Conservation (phyloP, 225 moss, liverwort and hornwort genomes). For the Bryum argenteum region DNA sequence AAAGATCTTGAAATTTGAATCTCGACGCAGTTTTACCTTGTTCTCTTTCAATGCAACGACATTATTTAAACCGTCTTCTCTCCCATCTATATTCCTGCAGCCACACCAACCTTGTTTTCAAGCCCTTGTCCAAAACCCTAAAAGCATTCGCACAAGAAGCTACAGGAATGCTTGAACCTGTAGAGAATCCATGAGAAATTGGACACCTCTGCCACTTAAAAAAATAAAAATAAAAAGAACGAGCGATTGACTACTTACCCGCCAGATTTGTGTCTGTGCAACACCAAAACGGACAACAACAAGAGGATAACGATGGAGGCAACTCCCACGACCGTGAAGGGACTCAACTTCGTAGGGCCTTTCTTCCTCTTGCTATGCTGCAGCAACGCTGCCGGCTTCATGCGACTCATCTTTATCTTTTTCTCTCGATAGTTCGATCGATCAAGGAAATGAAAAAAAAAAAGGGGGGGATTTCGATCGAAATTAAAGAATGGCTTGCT, state of each 20-base stretch:
- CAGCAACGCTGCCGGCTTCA: constrained; percentile 80
- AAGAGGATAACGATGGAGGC: constrained; percentile 53
- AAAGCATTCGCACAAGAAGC: neutral
- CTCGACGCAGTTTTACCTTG: constrained; percentile 31
- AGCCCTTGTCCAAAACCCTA: constrained; percentile 2
- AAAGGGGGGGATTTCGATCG: neutral
- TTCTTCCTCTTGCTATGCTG: constrained; percentile 91
- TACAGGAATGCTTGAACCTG: too few species aligned
- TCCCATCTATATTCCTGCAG: constrained; percentile 49
- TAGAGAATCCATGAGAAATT: too few species aligned
- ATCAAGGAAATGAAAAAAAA: neutral
- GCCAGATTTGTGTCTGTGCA: constrained; percentile 53
- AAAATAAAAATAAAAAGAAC: neutral
- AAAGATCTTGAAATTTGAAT: neutral
- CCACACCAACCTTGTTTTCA: constrained; percentile 11
- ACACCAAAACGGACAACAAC: constrained; percentile 54
- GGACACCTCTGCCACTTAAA: too few species aligned
- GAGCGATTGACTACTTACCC: constrained; percentile 26
- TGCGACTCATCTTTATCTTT: constrained; percentile 72
- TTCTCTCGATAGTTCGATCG: too few species aligned
- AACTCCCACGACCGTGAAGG: constrained; percentile 58
- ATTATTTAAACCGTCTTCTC: constrained; percentile 27
- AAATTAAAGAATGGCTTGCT: too few species aligned
- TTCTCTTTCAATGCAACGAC: neutral
- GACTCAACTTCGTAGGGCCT: constrained; percentile 63